These are phyloP conservation scores for Fusarium veterinarium DNA, from an alignment of 2,329 filamentous ascomycete species.

Conservation along the genomic window DNA sequence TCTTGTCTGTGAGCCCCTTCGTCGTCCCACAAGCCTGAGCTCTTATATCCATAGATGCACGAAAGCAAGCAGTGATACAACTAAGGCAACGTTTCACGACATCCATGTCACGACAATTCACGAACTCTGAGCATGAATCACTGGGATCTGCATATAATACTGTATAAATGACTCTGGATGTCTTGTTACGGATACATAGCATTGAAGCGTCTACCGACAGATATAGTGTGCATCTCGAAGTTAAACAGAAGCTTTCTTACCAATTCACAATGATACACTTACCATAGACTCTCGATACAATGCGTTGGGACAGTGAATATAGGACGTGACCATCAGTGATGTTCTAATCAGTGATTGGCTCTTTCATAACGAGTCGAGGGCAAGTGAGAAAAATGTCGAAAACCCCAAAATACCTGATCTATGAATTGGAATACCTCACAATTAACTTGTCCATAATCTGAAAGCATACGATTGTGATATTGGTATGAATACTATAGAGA, in stretches of 20 bases:
- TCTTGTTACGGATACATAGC: not conserved
- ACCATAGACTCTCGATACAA: not conserved
- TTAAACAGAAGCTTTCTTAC: not conserved
- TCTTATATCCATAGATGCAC: conserved; percentile 4
- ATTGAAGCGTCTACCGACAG: not conserved
- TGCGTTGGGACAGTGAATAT: not conserved
- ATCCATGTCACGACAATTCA: not conserved
- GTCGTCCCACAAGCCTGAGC: not conserved
- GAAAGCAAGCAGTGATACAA: not conserved
- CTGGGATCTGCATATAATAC: not conserved
- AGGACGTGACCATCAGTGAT: not conserved
- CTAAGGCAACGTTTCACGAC: not conserved
- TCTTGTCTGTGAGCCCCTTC: not conserved
- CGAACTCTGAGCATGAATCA: not conserved
- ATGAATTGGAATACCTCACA: not conserved
- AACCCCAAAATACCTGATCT: not conserved
- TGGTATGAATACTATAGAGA: no score
- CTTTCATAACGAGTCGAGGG: not conserved
- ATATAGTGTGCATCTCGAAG: not conserved
- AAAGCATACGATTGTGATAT: not conserved
- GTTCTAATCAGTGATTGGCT: not conserved
- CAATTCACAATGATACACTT: not conserved
- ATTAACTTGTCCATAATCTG: not conserved
- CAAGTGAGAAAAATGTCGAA: not conserved
- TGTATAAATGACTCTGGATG: not conserved